Evolutionary conservation across 805 yeast genomes (phyloP), one percentile per base, ranked within the genome.

Genomic region (Wickerhamia fluorescens): DNA sequence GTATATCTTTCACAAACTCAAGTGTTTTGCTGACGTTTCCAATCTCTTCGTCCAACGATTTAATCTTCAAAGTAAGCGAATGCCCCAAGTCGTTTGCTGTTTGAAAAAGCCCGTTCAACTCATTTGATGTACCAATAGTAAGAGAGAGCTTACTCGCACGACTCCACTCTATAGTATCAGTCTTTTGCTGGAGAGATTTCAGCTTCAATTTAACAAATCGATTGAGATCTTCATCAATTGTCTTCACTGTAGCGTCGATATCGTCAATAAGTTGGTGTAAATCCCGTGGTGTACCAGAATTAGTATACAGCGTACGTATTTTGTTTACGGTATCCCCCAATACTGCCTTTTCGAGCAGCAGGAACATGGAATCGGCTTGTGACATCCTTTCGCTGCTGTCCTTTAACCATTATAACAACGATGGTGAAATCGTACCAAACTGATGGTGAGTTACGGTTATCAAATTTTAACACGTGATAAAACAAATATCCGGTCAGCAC

Each of bases 31-130:
- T 56, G 10, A 88, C 83, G 21, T 81, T 69, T 4, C 66, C 58
- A 36, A 79, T 73, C 45, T 88, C 95, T 23, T 60, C 59, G 49
- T 86, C 95, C 23, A 84, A 60, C 2, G 75, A 51, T 32, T 80
- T 66, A 34, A 88, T 84, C 37, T 77, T 73, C 23, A 71, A 71
- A 2, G 94, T 80, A 29, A 88, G 71, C 10, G 71, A 61, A 21
- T 68, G 60, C 5, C 95, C 88, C 31, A 78, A 58, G 26, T 68
- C 68, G 28, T 81, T 75, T 1, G 94, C 80, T 23, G 68, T 60
- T 5, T 75, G 57, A 28, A 84, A 65, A 15, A 73, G 61, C 18
- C 63, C 55, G 17, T 71, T 65, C 33, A 83, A 56, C 2, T 71
- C 63, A 28, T 74, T 70, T 8, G 88, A 78, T 23, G 64, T 62